These are phyloP conservation scores for Dunaliella primolecta DNA, from an alignment of 139 green algal species.

Conservation along the genomic window DNA sequence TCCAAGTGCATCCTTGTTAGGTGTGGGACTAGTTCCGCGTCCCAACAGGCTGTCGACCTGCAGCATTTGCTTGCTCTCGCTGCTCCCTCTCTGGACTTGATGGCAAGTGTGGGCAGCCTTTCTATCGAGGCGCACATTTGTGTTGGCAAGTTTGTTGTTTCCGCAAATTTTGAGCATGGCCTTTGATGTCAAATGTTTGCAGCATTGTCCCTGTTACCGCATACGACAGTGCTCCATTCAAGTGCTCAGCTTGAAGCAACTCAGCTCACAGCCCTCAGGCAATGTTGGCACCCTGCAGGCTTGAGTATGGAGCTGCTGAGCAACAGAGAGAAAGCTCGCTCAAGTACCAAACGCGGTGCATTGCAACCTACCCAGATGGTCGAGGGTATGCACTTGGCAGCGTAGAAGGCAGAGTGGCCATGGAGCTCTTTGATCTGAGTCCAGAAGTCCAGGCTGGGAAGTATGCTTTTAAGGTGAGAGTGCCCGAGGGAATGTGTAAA, in stretches of 20 bases:
- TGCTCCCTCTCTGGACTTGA: too few species aligned
- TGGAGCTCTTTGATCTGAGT: constrained; percentile 25
- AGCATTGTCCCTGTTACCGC: too few species aligned
- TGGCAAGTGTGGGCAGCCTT: not conserved
- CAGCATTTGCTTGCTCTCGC: not conserved
- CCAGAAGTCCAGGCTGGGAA: constrained; percentile 51
- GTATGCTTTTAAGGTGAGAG: constrained; percentile 85
- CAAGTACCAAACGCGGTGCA: constrained; percentile 83
- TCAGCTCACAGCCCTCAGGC: too few species aligned
- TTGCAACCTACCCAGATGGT: constrained; percentile 70
- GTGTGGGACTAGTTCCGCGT: not conserved
- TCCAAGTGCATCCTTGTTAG: too few species aligned
- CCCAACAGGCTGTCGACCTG: not conserved
- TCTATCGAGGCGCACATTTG: not conserved
- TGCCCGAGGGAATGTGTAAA: not conserved
- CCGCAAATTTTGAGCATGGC: too few species aligned
- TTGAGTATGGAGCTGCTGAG: constrained; percentile 46
- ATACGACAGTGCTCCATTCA: too few species aligned
- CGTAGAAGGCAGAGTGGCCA: constrained; percentile 85
- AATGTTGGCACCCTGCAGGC: too few species aligned
- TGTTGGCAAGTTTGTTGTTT: not conserved
- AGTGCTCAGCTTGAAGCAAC: too few species aligned
- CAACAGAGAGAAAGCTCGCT: constrained; percentile 70
- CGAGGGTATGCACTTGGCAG: constrained; percentile 75
- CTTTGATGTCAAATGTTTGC: too few species aligned